Evolutionary conservation across 208 protist species (phyloP), one percentile per base, ranked within the genome.

Genomic region (Leishmania tarentolae): DNA sequence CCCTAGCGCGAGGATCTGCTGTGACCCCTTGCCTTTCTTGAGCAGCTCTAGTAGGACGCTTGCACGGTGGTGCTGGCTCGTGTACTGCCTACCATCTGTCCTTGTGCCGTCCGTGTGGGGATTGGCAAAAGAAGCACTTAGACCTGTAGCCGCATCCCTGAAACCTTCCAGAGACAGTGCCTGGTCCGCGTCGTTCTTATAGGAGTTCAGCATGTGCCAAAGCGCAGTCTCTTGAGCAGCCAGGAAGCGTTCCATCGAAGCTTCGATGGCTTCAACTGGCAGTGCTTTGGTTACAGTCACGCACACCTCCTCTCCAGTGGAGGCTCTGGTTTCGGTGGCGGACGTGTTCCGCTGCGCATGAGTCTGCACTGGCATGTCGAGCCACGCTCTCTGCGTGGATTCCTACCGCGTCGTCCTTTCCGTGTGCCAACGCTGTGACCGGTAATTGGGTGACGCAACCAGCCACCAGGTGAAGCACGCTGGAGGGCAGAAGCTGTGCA

Each of bases 171-270:
- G 28, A 73, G 24, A 19, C 28, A 44, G 42, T 5, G 40, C 28
- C 21, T 35, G 69, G 37, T 44, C 37, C 8, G 69, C 69, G 44
- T 47, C 42, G 52, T 11, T 31, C 44, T 13, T 37, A 44, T 59
- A 78, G 2, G 21, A 74, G 1, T 80, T 53, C 4, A 86, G 52
- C 53, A 84, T 88, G 24, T 75, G 75, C n/a, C 68, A 42, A 53
- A 84, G 70, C 44, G 86, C 87, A 15, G 71, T 75, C 46, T 76
- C 71, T n/a, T 91, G 83, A 35, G 91, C 85, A 15, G 76, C 75
- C 69, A 93, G 89, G 40, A 87, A 87, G 21, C 66, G 74, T 28
- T 86, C 84, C 47, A 95, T 81, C 1, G 52, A 74, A 0, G 28
- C 66, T 9, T 31, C 31, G 17, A 77, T 77, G n/a, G 72, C 46